Base-by-base conservation (phyloP, 2,329 filamentous ascomycete species). In the Ophiostoma sp. region DNA sequence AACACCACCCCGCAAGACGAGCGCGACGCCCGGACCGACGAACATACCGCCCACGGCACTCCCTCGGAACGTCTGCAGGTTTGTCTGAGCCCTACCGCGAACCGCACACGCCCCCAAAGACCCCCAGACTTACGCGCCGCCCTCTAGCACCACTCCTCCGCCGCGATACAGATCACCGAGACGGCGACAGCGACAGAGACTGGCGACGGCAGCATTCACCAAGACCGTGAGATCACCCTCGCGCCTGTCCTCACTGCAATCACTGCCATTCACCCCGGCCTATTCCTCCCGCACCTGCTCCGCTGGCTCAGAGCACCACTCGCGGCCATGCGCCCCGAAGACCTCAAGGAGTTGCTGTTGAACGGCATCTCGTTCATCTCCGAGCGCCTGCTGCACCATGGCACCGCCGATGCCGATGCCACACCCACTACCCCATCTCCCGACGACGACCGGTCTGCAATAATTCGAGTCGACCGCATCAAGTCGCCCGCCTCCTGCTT, bases 251-350 rank as follows among this genome's bases (percentile, higher is more conserved):
- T 44, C 49, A 1, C 9, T 7, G 38, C 38, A 16, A 41, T 42
- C 47, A 47, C 16, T 12, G 4, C 52, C 6, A 27, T 27, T 27
- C 16, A 27, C n/a, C n/a, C 18, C 52, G 11, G 7, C 65, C 66
- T n/a, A 4, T 16, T 14, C 27, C 27, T 14, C 14, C 14, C 18
- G 14, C 27, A 27, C 27, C 45, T 65, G 40, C 40, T 67, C 38
- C 16, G 41, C 66, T 70, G 70, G 70, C 68, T 68, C 41, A 67
- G 68, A 49, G 68, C 68, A 64, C 41, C 36, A 16, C 67, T 40
- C 42, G 68, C 70, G 55, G 70, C 70, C 62, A 72, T 72, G 71
- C 69, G 69, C 65, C 67, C 70, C n/a, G 71, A 67, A n/a, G 42
- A 16, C 36, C 7, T 70, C 38, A 67, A 60, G 18, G 69, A 70